phyloP scores from a whole-genome alignment of 225 moss, liverwort and hornwort species.

The Pseudoscleropodium purum region DNA sequence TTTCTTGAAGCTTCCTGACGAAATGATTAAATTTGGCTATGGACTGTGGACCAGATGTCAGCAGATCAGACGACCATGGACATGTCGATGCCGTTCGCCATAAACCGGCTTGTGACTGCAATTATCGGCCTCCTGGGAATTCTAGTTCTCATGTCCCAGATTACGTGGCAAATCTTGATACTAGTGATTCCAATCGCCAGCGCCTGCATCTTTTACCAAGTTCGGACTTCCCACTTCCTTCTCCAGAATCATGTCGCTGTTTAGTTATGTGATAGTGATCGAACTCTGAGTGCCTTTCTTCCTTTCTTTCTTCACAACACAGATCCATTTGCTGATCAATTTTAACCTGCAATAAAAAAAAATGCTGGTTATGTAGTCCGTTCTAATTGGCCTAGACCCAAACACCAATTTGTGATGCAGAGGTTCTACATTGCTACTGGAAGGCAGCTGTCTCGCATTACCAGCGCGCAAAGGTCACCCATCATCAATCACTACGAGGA shows the following conservation, averaged over 20 bases:
- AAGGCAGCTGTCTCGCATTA: slow-evolving; percentile 52
- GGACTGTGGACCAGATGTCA: slow-evolving; percentile 46
- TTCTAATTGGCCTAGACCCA: not conserved
- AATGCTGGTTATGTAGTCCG: not conserved
- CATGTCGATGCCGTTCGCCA: slow-evolving; percentile 3
- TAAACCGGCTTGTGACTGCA: slow-evolving; percentile 12
- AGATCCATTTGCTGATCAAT: not conserved
- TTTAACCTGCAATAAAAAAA: not conserved
- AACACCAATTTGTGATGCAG: slow-evolving; percentile 13
- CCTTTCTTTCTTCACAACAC: not conserved
- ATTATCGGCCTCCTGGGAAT: slow-evolving; percentile 17
- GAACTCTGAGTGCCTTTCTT: not conserved
- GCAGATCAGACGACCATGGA: slow-evolving; percentile 63
- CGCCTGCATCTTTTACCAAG: slow-evolving; percentile 42
- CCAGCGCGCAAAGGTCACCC: slow-evolving; percentile 35
- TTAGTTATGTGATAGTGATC: not conserved
- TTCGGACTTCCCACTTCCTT: not conserved
- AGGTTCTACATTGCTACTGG: slow-evolving; percentile 61
- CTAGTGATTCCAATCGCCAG: slow-evolving; percentile 32
- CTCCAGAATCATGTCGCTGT: not conserved
- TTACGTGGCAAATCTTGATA: slow-evolving; percentile 36
- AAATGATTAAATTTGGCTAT: not conserved
- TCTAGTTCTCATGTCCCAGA: slow-evolving; percentile 34
- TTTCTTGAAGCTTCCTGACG: not conserved
- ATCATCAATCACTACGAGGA: slow-evolving; percentile 75